A percentile compares a stretch with the other conserved stretches of the same genome.
phyloP scores from a whole-genome alignment of 768 basidiomycete genomes.

The Rhizopogon salebrosus region DNA sequence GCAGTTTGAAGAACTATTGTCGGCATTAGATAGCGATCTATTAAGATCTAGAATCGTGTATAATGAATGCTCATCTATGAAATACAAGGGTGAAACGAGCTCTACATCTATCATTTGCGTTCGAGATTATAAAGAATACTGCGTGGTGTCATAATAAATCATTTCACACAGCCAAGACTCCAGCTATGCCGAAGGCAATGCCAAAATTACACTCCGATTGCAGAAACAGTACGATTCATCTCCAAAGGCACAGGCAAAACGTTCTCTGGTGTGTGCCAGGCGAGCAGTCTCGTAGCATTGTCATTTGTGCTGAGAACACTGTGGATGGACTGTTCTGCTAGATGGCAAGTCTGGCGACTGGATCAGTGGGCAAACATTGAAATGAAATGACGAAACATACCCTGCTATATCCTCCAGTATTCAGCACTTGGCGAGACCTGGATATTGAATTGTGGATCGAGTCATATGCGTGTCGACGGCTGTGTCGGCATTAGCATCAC shows the following conservation, averaged over 20 bases:
- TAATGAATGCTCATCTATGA: background rate
- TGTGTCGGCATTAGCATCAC: conserved; percentile 19
- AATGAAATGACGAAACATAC: conserved; percentile 22
- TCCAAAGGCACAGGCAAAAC: background rate
- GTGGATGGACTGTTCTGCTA: conserved; percentile 57
- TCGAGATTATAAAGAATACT: background rate
- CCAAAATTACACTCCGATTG: background rate
- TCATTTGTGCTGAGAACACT: conserved; percentile 58
- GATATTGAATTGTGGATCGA: conserved; percentile 72
- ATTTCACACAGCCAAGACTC: too few relatives aligned
- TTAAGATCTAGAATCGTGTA: background rate
- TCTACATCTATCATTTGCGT: background rate
- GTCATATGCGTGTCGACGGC: conserved; percentile 64
- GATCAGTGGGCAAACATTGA: conserved; percentile 5
- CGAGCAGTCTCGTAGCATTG: conserved; percentile 54
- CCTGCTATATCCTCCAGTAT: conserved; percentile 40
- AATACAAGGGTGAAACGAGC: background rate
- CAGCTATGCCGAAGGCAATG: too few relatives aligned
- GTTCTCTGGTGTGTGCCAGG: conserved; percentile 35
- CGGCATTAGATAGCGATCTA: background rate
- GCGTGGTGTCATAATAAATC: background rate
- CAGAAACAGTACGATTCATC: background rate
- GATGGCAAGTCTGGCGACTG: conserved; percentile 47
- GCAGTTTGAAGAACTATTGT: too few relatives aligned
- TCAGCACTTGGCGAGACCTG: conserved; percentile 51